Evolutionary conservation across 2,329 filamentous ascomycete genomes (phyloP).

Genomic region (Madurella mycetomatis): DNA sequence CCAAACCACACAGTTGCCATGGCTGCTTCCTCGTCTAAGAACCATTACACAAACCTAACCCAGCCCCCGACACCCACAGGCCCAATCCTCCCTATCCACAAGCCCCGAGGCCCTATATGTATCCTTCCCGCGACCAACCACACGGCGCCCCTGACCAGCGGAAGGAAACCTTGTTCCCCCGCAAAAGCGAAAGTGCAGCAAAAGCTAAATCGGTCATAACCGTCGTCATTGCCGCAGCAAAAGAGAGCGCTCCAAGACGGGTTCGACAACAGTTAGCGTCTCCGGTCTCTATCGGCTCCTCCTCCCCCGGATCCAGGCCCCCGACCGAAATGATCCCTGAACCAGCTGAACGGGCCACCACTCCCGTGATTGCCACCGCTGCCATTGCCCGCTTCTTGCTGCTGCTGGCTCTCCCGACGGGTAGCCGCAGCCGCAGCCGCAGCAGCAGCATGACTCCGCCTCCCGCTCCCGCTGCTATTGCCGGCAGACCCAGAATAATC

Average conservation of each 20-base stretch:
- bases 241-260: not conserved
- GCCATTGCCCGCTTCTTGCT: not conserved
- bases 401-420: not conserved
- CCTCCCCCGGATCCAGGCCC: slow-evolving; percentile 1
- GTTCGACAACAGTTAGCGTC: not conserved
- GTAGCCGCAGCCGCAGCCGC: too few relatives aligned
- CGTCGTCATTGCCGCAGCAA: not conserved
- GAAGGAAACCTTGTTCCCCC: not conserved
- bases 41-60: not conserved
- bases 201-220: not conserved
- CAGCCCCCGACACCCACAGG: not conserved
- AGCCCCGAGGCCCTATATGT: not conserved
- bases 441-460: not conserved
- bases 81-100: too few relatives aligned
- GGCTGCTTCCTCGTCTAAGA: not conserved
- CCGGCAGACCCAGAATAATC: too few relatives aligned
- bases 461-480: not conserved
- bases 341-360: slow-evolving; percentile 22
- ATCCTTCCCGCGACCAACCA: not conserved
- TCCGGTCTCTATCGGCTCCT: not conserved
- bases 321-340: slow-evolving; percentile 24
- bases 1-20: too few relatives aligned
- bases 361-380: not conserved
- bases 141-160: not conserved
- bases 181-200: not conserved